Base-by-base conservation (phyloP, 306 rosid species). In the Medicago arabica region DNA sequence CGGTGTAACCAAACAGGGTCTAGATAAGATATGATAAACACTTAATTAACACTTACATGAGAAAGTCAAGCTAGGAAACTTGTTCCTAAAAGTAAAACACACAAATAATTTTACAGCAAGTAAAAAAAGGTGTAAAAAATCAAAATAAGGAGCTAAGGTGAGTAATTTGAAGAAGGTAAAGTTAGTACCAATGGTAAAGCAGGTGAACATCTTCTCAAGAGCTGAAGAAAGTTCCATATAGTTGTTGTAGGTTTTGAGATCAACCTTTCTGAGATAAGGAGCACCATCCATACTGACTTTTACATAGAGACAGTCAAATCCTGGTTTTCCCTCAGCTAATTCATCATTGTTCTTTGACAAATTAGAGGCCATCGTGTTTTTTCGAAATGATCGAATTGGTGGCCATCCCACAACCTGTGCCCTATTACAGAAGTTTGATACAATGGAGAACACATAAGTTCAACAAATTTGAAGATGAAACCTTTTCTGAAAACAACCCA, bases 281-380 rank as follows among this genome's bases (percentile, higher is more conserved):
- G 99, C 99, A 76, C 97, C 99, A 75, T 92, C 97, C 99, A 92
- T 95, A 87, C 99, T 89, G 14, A 95, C 97, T 82, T 95, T 95
- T 2, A 95, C 90, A 87, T 90, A 95, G 19, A 90, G 85, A 86
- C 95, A 88, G 19, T 86, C 87, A 28, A 74, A 55, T 23, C 91
- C 93, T 8, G 82, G 31, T 81, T 95, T 95, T 2, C 82, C 96
- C 11, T 87, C 91, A 46, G 75, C 84, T 60, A n/a, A n/a, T n/a
- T 88, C 93, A 51, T 88, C 92, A 41, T 67, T 86, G 84, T 77
- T 90, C 83, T 94, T 92, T 4, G 85, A 50, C 71, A 68, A 74
- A 85, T 83, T 92, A 10, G 93, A 84, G 39, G 93, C 89, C 97
- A 95, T 88, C 60, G 85, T 80, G 85, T 84, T 95, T 87, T 95